These are phyloP conservation scores for Holtermannia corniformis DNA, from an alignment of 768 basidiomycete species.

Conservation along the genomic window DNA sequence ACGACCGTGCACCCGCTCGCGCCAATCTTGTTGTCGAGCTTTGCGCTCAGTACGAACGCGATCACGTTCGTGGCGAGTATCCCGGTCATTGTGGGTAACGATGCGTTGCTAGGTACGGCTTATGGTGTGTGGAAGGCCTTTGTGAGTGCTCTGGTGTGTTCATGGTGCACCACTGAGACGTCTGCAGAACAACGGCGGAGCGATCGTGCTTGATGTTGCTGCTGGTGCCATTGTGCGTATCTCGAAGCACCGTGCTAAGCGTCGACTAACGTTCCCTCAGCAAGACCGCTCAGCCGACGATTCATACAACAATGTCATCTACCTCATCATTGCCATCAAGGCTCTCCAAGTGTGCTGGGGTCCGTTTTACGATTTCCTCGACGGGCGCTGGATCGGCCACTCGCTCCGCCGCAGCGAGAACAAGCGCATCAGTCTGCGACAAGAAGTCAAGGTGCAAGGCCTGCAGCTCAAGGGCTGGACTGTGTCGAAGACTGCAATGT, in stretches of 20 bases:
- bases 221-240: conserved; percentile 30
- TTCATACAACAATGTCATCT: conserved; percentile 33
- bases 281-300: conserved; percentile 26
- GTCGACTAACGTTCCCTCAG: conserved; percentile 7
- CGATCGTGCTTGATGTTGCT: conserved; percentile 29
- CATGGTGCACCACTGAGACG: background rate
- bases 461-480: conserved; percentile 17
- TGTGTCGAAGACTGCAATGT: conserved; percentile 7
- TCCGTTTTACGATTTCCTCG: conserved; percentile 25
- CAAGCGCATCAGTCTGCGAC: conserved; percentile 12
- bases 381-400: conserved; percentile 27
- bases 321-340: conserved; percentile 37
- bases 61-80: conserved; percentile 35
- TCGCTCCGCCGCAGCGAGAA: conserved; percentile 22
- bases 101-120: conserved; percentile 31
- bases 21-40: conserved; percentile 30
- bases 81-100: conserved; percentile 28
- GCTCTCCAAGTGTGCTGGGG: conserved; percentile 22
- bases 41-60: conserved; percentile 31
- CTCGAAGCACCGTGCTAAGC: background rate
- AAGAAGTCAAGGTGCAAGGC: background rate
- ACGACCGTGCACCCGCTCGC: conserved; percentile 34
- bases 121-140: conserved; percentile 38
- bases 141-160: conserved; percentile 7
- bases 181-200: conserved; percentile 20